These are phyloP conservation scores for Syzygium syzygioides DNA, from an alignment of 441 rosid genomes.

Conservation along the genomic window DNA sequence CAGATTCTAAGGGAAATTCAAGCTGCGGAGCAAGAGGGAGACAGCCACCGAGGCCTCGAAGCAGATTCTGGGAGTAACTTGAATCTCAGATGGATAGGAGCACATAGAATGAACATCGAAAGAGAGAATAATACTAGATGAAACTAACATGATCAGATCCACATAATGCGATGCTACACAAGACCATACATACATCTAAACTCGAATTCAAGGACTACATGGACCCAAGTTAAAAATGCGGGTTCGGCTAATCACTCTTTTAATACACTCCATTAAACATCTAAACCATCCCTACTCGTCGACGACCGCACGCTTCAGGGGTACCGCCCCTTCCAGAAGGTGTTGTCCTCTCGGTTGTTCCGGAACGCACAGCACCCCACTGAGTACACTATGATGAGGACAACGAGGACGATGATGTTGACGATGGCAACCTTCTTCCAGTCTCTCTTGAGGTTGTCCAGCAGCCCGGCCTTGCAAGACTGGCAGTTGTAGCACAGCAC, in stretches of 20 bases:
- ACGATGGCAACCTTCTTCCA: conserved; percentile 71
- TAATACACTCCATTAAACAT: not conserved
- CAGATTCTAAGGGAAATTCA: not conserved
- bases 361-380: conserved; percentile 79
- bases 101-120: not conserved
- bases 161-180: not conserved
- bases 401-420: conserved; percentile 24
- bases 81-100: not conserved
- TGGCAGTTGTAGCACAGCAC: conserved; percentile 64
- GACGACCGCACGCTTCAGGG: not conserved
- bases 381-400: conserved; percentile 13
- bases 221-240: not conserved
- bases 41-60: not conserved
- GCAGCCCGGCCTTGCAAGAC: conserved; percentile 83
- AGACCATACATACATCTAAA: not conserved
- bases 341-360: conserved; percentile 25
- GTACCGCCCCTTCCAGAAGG: not conserved
- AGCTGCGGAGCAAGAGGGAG: not conserved
- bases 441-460: conserved; percentile 55
- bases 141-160: not conserved
- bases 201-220: not conserved
- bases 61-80: not conserved
- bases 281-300: not conserved
- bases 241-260: not conserved
- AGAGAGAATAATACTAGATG: not conserved